A percentile compares a stretch with the other conserved stretches of the same genome.
Evolutionary conservation across 2,329 filamentous ascomycete genomes (phyloP).

Genomic region (Rhinocladiella mackenziei): DNA sequence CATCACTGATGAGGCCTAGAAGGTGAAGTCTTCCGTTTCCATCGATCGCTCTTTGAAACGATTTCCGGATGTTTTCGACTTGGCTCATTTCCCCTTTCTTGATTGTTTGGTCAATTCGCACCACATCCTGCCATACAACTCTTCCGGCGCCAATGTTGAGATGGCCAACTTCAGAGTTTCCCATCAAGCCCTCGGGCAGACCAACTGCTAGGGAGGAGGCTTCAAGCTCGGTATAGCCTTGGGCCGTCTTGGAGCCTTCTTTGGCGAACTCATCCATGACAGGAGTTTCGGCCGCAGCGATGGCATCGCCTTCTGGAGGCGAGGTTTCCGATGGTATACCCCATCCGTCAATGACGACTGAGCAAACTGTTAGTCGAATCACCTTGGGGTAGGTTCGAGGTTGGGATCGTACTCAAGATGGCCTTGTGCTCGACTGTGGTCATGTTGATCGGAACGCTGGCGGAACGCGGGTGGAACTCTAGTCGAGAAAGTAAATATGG

Average conservation of each 20-base stretch:
- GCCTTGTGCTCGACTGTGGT: slow-evolving; percentile 65
- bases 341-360: slow-evolving; percentile 99
- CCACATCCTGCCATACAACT: slow-evolving; percentile 97
- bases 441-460: slow-evolving; percentile 50
- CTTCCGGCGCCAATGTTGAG: slow-evolving; percentile 96
- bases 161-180: slow-evolving; percentile 97
- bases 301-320: slow-evolving; percentile 87
- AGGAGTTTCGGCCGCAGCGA: slow-evolving; percentile 86
- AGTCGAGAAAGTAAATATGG: neutral
- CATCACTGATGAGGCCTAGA: slow-evolving; percentile 86
- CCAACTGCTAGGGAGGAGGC: slow-evolving; percentile 94
- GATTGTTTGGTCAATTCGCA: slow-evolving; percentile 90
- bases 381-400: slow-evolving; percentile 31
- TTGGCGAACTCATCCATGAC: slow-evolving; percentile 83
- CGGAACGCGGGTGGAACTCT: neutral
- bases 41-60: slow-evolving; percentile 74
- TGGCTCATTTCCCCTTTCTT: slow-evolving; percentile 77
- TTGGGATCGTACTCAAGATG: slow-evolving; percentile 56
- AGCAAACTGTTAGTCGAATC: slow-evolving; percentile 33
- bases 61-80: slow-evolving; percentile 71
- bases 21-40: slow-evolving; percentile 91
- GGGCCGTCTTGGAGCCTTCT: slow-evolving; percentile 63
- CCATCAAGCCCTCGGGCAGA: slow-evolving; percentile 94
- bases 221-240: slow-evolving; percentile 88
- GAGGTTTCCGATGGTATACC: slow-evolving; percentile 78